Percentiles rank a stretch among this genome's conserved stretches.
Evolutionary conservation across 148 eudicot species (phyloP).

Genomic region (Silene uniflora): DNA sequence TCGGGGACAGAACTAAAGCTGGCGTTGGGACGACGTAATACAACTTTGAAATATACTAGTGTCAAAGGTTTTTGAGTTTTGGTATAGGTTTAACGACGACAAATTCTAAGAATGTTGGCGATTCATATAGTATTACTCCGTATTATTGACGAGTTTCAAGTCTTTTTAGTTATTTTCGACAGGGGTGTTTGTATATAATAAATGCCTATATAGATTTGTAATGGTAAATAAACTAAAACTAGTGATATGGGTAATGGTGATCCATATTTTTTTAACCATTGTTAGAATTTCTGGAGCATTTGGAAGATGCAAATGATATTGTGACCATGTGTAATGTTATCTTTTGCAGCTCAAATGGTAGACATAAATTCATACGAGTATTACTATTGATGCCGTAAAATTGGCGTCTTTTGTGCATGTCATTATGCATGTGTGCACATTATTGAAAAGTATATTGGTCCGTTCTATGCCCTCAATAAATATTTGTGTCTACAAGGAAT

Average conservation of each 20-base stretch:
- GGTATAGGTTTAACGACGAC: neutral
- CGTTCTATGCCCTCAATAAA: neutral
- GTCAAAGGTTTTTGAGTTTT: neutral
- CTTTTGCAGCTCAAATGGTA: neutral
- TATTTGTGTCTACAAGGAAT: neutral
- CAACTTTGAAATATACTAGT: neutral
- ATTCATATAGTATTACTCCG: neutral
- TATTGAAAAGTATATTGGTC: neutral
- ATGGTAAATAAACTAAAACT: constrained; percentile 28
- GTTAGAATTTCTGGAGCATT: neutral
- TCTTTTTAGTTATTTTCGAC: neutral
- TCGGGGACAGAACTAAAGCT: neutral
- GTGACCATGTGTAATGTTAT: neutral
- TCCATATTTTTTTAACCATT: constrained; percentile 10
- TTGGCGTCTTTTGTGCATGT: constrained; percentile 12
- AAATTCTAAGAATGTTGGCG: neutral
- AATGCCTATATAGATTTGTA: constrained; percentile 16
- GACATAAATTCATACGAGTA: neutral
- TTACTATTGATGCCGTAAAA: neutral
- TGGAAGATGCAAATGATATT: constrained; percentile 1
- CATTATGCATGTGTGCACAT: constrained; percentile 1
- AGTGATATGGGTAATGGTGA: constrained; percentile 31
- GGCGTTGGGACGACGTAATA: neutral
- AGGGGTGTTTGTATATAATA: constrained; percentile 25
- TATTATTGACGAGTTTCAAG: neutral